Base-by-base conservation (phyloP, 768 basidiomycete genomes). In the Tylopilus intermedius region DNA sequence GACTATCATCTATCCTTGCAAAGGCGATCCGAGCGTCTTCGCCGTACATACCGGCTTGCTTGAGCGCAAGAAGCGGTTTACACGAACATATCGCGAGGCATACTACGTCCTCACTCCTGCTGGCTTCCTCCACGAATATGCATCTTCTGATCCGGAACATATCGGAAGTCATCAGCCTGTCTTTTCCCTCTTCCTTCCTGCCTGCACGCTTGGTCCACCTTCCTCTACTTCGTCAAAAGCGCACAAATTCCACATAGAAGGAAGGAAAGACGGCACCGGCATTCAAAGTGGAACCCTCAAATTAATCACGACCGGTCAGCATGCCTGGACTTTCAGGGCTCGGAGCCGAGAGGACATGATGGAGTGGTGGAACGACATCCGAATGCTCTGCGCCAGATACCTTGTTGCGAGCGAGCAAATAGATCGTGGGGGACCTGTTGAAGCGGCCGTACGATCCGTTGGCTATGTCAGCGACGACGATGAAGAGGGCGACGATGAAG, bases 361-460 rank as follows among this genome's bases (percentile, higher is more conserved):
- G 92, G 96, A 99, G 73, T 96, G 96, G 91, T 99, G 96, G 96
- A 98, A 98, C 65, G 96, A 98, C 66, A 77, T 94, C 38, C 72
- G 90, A 55, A 94, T 94, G 91, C 74, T 95, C 38, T 94, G 93
- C 62, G 92, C 94, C 21, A 72, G 92, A 56, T 97, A 96, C 67
- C 79, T 99, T 49, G 91, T 98, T 38, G 93, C 94, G 32, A 90
- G 87, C 58, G 96, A 98, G 73, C 79, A 83, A 66, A 88, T 98
- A 72, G 91, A 96, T 72, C 77, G 96, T 41, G 84, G 84, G 37
- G 96, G 95, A 2, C 93, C 93, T 0, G 88, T 98, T 26, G 90
- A 88, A 32, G 90, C 91, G 13, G 95, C 94, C 24, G 96, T 99
- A 15, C 75, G 94, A 47, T 79, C 84, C 2, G 94, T 80, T 1